Base-by-base conservation (phyloP, 2,329 filamentous ascomycete species). In the Pleomassaria siparia region DNA sequence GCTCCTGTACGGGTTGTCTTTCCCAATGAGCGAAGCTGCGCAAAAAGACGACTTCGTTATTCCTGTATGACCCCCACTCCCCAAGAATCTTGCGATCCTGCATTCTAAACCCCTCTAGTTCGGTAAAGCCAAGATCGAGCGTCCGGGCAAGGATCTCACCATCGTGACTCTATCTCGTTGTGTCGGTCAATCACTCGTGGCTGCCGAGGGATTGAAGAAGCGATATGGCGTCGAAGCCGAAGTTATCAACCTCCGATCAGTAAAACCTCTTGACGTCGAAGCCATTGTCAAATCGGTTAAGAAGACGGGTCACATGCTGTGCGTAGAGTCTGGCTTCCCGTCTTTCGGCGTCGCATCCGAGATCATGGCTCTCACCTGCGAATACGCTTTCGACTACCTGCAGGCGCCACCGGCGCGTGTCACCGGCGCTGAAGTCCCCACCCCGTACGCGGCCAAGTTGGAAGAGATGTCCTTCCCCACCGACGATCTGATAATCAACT, bases 41-140 rank as follows among this genome's bases (percentile, higher is more conserved):
- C 94, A 96, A 76, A 92, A 88, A 76, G 87, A 89, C 72, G 94
- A 99, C 77, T 99, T 97, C 66, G 92, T 99, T 63, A 76, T 99
- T 63, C 94, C 94, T 60, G 76, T 78, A 74, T 53, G 73, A 32
- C 30, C 30, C 39, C 33, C 9, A 33, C 29, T 33, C 11, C 40
- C 15, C 24, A 15, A 22, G 6, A 29, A 41, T 29, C 7, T 33
- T 11, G 7, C 20, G 12, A 15, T 33, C 20, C 8, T 40, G 39
- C 26, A 16, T 40, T 20, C 36, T 47, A 33, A 49, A 11, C 30
- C 3, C 21, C 16, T 43, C 43, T 54, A 77, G 77, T 91, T 99
- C 72, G 94, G 94, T 74, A 99, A 99, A 82, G 94, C 94, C 75
- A 99, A 99, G 85, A 89, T 99, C 69, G 94, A 99, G 81, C 91